These are phyloP conservation scores for Neurospora discreta DNA, from an alignment of 495 filamentous ascomycete genomes.

Conservation along the genomic window DNA sequence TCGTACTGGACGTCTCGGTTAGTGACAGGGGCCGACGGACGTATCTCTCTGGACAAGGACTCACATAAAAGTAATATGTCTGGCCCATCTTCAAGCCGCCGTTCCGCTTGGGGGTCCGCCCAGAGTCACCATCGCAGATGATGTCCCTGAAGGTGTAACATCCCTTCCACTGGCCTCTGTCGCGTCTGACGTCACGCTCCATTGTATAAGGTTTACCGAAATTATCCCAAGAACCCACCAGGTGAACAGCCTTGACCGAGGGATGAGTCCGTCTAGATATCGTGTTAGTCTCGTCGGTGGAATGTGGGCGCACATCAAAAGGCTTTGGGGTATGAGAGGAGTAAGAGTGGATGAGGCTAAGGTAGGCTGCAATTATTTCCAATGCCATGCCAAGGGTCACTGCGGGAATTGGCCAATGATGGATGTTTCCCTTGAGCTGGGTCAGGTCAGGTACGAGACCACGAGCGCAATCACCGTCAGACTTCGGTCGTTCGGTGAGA, in stretches of 20 bases:
- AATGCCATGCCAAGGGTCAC: neutral
- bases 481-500: neutral
- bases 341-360: neutral
- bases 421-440: neutral
- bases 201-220: slow-evolving; percentile 67
- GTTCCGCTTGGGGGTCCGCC: slow-evolving; percentile 45
- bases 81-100: slow-evolving; percentile 84
- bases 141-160: slow-evolving; percentile 79
- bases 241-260: slow-evolving; percentile 58
- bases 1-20: slow-evolving; percentile 49
- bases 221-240: slow-evolving; percentile 91
- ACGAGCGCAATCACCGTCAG: neutral
- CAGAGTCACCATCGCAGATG: slow-evolving; percentile 61
- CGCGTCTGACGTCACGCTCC: slow-evolving; percentile 61
- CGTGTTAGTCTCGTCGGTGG: slow-evolving; percentile 3
- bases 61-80: slow-evolving; percentile 91
- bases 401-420: neutral
- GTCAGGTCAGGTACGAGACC: neutral
- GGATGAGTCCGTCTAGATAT: slow-evolving; percentile 50
- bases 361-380: neutral
- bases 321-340: neutral
- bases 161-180: slow-evolving; percentile 67
- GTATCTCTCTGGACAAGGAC: slow-evolving; percentile 17
- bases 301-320: neutral
- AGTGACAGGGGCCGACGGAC: slow-evolving; percentile 6